Conservation (phyloP, 2,329 filamentous ascomycete species). For the Zymoseptoria passerinii region DNA sequence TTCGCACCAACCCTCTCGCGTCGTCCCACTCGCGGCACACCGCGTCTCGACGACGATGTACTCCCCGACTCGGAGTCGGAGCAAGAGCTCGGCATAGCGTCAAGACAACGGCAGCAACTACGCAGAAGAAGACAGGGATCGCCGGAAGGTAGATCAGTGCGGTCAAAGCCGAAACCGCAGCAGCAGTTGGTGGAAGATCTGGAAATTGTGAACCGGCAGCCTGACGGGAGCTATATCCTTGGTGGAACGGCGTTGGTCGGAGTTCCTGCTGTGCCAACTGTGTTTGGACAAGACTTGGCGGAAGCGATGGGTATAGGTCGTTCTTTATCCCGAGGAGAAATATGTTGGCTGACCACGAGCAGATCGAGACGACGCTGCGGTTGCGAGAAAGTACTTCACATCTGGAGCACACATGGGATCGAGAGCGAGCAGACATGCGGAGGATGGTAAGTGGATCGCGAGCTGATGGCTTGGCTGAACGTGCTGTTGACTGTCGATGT, state of each 20-base stretch:
- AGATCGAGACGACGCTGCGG: slow-evolving; percentile 13
- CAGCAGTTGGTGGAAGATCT: slow-evolving; percentile 12
- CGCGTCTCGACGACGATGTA: slow-evolving; percentile 20
- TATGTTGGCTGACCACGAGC: neutral
- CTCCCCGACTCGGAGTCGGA: slow-evolving; percentile 23
- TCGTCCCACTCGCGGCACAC: slow-evolving; percentile 19
- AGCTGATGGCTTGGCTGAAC: neutral
- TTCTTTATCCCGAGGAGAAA: neutral
- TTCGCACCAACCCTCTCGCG: slow-evolving; percentile 21
- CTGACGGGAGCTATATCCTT: slow-evolving; percentile 22
- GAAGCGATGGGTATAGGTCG: slow-evolving; percentile 2
- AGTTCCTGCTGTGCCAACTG: slow-evolving; percentile 1
- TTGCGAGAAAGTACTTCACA: slow-evolving; percentile 22
- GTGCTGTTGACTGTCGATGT: neutral
- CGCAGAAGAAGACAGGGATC: slow-evolving; percentile 13
- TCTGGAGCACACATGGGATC: slow-evolving; percentile 19
- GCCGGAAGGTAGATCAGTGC: slow-evolving; percentile 11
- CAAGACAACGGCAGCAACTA: slow-evolving; percentile 7
- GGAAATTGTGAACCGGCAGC: slow-evolving; percentile 24
- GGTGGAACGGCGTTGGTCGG: slow-evolving; percentile 6
- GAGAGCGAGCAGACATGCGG: slow-evolving; percentile 15
- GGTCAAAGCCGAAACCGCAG: slow-evolving; percentile 4
- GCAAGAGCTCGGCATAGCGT: slow-evolving; percentile 9
- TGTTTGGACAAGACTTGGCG: slow-evolving; percentile 9
- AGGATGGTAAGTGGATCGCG: slow-evolving; percentile 18